These are phyloP conservation scores for Turnera subulata DNA, from an alignment of 345 rosid genomes.

Conservation along the genomic window DNA sequence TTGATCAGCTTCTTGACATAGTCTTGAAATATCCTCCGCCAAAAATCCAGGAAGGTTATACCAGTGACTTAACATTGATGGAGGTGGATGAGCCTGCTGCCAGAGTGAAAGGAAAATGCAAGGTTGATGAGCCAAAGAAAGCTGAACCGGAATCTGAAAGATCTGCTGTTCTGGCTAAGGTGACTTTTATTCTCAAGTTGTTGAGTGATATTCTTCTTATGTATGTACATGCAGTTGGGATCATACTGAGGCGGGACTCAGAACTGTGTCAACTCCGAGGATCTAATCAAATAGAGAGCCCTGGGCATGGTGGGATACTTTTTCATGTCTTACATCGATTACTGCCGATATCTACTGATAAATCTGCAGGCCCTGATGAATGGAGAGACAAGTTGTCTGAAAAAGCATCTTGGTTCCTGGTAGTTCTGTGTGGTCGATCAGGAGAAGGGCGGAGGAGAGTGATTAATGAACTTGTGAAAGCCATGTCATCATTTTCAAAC, in stretches of 20 bases:
- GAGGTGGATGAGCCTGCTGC: slow-evolving; percentile 78
- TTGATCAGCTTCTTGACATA: slow-evolving; percentile 95
- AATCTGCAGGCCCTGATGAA: slow-evolving; percentile 77
- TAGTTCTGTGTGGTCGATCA: slow-evolving; percentile 83
- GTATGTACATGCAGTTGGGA: slow-evolving; percentile 85
- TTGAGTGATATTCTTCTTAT: slow-evolving; percentile 84
- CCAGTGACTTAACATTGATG: slow-evolving; percentile 45
- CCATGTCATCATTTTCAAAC: slow-evolving; percentile 60
- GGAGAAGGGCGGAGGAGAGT: slow-evolving; percentile 89
- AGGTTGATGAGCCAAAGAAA: slow-evolving; percentile 64
- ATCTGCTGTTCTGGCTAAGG: slow-evolving; percentile 86
- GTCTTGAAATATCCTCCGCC: slow-evolving; percentile 60
- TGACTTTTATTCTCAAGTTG: slow-evolving; percentile 81
- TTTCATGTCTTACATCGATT: slow-evolving; percentile 76
- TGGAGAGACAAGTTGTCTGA: slow-evolving; percentile 89
- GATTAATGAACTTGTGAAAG: slow-evolving; percentile 76
- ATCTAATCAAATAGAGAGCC: slow-evolving; percentile 50
- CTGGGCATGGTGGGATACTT: slow-evolving; percentile 60
- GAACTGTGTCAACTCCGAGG: slow-evolving; percentile 70
- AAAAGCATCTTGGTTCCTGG: slow-evolving; percentile 88
- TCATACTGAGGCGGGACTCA: slow-evolving; percentile 75
- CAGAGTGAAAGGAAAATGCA: slow-evolving; percentile 86
- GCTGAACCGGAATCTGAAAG: slow-evolving; percentile 61
- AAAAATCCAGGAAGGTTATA: slow-evolving; percentile 52
- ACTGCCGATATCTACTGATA: slow-evolving; percentile 66